Base-by-base conservation (phyloP, 306 rosid genomes). In the Begonia loranthoides region DNA sequence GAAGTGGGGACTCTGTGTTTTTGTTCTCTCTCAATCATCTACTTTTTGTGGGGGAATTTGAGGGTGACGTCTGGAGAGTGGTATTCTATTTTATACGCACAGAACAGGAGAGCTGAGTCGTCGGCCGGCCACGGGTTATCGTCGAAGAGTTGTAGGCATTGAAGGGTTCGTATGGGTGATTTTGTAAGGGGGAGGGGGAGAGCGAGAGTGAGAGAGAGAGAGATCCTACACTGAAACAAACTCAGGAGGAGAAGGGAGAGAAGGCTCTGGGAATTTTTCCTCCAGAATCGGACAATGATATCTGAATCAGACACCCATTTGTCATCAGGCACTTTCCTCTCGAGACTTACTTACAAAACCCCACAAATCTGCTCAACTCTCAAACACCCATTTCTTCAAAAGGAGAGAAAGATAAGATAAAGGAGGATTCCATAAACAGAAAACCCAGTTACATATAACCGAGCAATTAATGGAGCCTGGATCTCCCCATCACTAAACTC, bases 241-340 rank as follows among this genome's bases (percentile, higher is more conserved):
- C 58, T 80, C 66, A 54, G 86, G 52, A 61, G 97, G 92, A 55
- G 88, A 48, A 17, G 14, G 15, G 10, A 90, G 83, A 63, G 76
- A 10, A 13, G 85, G 82, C 54, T 85, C 68, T 12, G 97, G 95
- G 64, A 64, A 70, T 50, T 83, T 78, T 9, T 82, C 84, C 71
- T 90, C 87, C 1, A 90, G 72, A 19, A 70, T 59, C 73, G 86
- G 45, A 78, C 94, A 60, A 90, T 69, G 21, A 83, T 88, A 66
- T 90, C 95, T 12, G 99, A 90, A 55, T 90, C 99, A 65, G 95
- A 0, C 2, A 80, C 74, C 99, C 99, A 90, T 69, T 82, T 83
- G 22, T 44, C 93, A 60, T 78, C 99, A 0, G 99, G 99, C 34
- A 90, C 99, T 69, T 82, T 86, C 46, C 99, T 95, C 67, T 69